Evolutionary conservation across 2,329 filamentous ascomycete species (phyloP).

Genomic region (Monilinia laxa): DNA sequence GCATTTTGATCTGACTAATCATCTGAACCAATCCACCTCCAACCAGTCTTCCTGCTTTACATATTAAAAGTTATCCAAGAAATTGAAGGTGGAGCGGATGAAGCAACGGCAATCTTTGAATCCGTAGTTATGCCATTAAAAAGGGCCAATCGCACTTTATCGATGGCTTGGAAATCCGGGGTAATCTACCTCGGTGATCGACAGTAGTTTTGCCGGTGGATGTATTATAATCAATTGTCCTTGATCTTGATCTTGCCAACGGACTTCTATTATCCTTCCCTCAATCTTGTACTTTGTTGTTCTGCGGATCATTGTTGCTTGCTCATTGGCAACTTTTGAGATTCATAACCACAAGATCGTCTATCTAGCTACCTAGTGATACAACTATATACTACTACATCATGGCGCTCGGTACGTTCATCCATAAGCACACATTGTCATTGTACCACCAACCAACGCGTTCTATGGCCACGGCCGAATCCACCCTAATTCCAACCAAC

Average conservation of each 20-base stretch:
- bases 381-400: not conserved
- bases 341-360: not conserved
- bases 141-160: not conserved
- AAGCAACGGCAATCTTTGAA: not conserved
- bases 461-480: not conserved
- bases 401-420: conserved; percentile 16
- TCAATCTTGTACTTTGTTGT: not conserved
- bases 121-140: not conserved
- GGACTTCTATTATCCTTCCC: not conserved
- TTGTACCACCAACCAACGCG: not conserved
- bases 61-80: too few relatives aligned
- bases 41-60: too few relatives aligned
- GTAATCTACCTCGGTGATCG: conserved; percentile 11
- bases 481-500: not conserved
- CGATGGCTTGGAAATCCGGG: not conserved
- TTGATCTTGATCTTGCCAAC: not conserved
- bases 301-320: not conserved
- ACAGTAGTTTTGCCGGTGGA: conserved; percentile 8
- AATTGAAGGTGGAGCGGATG: too few relatives aligned
- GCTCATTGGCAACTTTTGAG: not conserved
- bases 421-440: not conserved
- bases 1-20: too few relatives aligned
- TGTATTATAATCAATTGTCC: not conserved
- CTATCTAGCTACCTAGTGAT: not conserved
- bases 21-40: too few relatives aligned